phyloP scores from a whole-genome alignment of 805 yeast species.

The Candida andamanensis region DNA sequence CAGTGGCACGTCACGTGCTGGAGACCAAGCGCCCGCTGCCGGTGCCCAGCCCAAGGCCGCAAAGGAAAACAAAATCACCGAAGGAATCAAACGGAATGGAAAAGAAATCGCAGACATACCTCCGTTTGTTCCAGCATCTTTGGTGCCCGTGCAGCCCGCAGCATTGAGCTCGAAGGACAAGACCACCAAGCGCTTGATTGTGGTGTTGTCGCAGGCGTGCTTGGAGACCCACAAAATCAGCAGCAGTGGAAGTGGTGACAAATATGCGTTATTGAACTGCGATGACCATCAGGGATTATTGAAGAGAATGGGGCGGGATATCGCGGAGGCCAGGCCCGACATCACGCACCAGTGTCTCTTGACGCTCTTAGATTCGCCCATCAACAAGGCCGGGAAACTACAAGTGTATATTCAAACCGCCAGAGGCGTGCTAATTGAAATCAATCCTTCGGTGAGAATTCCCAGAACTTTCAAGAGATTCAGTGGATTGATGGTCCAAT shows the following conservation, averaged over 20 bases:
- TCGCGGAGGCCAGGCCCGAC: constrained; percentile 98
- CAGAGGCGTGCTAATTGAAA: constrained; percentile 89
- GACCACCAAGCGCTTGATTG: constrained; percentile 78
- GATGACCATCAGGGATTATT: constrained; percentile 97
- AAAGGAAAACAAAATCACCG: background rate
- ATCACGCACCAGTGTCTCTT: constrained; percentile 96
- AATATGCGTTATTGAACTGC: constrained; percentile 89
- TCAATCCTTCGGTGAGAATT: constrained; percentile 92
- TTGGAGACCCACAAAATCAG: constrained; percentile 90
- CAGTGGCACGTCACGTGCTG: no score
- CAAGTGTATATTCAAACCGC: constrained; percentile 97
- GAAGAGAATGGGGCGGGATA: constrained; percentile 94
- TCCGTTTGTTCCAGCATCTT: constrained; percentile 46
- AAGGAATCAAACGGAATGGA: background rate
- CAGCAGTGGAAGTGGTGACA: constrained; percentile 73
- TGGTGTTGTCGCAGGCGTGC: constrained; percentile 94
- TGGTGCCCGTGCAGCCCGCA: constrained; percentile 84
- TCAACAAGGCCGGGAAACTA: constrained; percentile 93
- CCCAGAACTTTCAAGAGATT: constrained; percentile 98
- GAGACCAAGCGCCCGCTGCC: no score
- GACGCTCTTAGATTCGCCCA: constrained; percentile 93
- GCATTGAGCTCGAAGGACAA: constrained; percentile 82
- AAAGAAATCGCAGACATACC: constrained; percentile 6
- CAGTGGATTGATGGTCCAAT: constrained; percentile 96
- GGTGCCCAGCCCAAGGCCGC: no score